Evolutionary conservation across 495 filamentous ascomycete species (phyloP), one percentile per base, ranked within the genome.

Genomic region (Tuber magnatum): DNA sequence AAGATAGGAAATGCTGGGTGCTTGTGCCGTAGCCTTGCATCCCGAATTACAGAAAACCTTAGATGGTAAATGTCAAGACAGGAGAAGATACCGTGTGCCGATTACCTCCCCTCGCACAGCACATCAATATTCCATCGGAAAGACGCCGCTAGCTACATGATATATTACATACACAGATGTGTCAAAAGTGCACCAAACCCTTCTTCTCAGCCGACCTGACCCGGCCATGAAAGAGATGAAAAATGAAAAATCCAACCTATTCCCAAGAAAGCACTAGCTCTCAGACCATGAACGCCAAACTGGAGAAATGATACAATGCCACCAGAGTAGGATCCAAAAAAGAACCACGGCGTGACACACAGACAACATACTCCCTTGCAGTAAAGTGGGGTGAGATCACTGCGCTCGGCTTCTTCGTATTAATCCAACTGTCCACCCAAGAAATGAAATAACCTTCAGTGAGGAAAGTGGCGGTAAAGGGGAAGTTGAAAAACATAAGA

Each of bases 311-410:
- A 28, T 65, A 65, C 56, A 65, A 65, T 32, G 28, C 56, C 28
- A 65, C 56, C 28, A 65, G 28, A 65, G 56, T 32, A 65, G 56
- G 56, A 65, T 65, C 56, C 56, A 65, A 65, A 65, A 65, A 65
- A 65, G 56, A 65, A 65, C 28, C 56, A 65, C 28, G 28, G 32
- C 56, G 28, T 65, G 56, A 65, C 32, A 35, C 32, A 65, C 56
- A 28, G 56, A 65, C 56, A 65, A 35, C 28, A 35, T 65, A 65
- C 56, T n/a, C 14, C 28, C 9, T 65, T 65, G 56, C 6, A 35
- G 56, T 35, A 28, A 65, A 7, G 28, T 65, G 28, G 35, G 56
- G 56, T 65, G 56, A 65, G 35, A 65, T 35, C 56, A 65, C 56
- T 65, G 56, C 56, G 28, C 28, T 8, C 28, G 56, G 56, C 28